Evolutionary conservation across 2,329 filamentous ascomycete genomes (phyloP).

Genomic region (Cladosporium sp.): DNA sequence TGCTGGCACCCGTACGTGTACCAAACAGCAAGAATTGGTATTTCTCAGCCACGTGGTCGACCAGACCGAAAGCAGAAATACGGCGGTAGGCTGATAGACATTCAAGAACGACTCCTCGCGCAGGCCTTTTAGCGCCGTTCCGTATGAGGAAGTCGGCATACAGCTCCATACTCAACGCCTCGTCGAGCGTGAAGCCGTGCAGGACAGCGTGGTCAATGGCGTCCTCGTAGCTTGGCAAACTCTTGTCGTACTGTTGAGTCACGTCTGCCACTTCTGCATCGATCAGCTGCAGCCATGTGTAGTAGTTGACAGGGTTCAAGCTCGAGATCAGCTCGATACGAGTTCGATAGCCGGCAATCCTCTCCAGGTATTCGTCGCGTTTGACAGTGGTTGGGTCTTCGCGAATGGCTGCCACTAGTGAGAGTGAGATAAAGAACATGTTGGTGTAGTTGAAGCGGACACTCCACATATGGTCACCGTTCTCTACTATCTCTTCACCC

Average conservation of each 20-base stretch:
- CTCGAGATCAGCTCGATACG: constrained; percentile 65
- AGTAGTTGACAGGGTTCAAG: constrained; percentile 70
- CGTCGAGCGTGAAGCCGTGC: constrained; percentile 67
- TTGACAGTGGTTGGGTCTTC: constrained; percentile 40
- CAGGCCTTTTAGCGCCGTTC: constrained; percentile 64
- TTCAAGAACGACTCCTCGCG: constrained; percentile 67
- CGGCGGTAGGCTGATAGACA: constrained; percentile 67
- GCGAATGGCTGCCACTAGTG: constrained; percentile 42
- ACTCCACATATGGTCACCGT: constrained; percentile 46
- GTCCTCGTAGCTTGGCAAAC: constrained; percentile 67
- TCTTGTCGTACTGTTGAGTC: constrained; percentile 45
- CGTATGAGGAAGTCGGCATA: constrained; percentile 72
- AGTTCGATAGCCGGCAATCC: constrained; percentile 57
- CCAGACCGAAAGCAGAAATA: constrained; percentile 68
- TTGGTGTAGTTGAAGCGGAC: constrained; percentile 45
- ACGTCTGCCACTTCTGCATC: constrained; percentile 67
- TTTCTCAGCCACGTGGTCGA: constrained; percentile 65
- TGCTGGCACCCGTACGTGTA: constrained; percentile 59
- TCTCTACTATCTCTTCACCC: constrained; percentile 43
- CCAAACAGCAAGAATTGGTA: constrained; percentile 68
- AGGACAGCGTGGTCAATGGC: constrained; percentile 71
- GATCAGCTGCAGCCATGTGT: constrained; percentile 66
- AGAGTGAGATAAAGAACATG: constrained; percentile 46
- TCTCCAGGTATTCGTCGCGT: constrained; percentile 51
- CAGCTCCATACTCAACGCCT: constrained; percentile 71